Base-by-base conservation (phyloP, 1,284 basidiomycete genomes). In the Puccinia brachypodii region DNA sequence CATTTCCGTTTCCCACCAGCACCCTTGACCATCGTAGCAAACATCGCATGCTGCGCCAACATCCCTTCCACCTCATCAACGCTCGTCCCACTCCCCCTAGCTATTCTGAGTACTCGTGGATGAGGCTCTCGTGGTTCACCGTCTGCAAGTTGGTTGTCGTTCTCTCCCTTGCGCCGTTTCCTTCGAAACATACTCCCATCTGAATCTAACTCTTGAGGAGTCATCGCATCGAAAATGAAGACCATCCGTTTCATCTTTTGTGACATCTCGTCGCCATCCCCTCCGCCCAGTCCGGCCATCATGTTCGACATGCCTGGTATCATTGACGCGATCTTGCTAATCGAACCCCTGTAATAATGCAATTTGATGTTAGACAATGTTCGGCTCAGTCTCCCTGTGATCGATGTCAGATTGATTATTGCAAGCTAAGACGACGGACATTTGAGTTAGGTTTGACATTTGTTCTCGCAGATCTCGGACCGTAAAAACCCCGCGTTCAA, bases 211-310 rank as follows among this genome's bases (percentile, higher is more conserved):
- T 99, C 97, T 79, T 89, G 88, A 22, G 92, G 90, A 58, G 95
- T 94, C 96, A 99, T 99, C 85, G 94, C 95, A 87, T 99, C 96
- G 31, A 95, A 98, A 86, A 99, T 98, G 88, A 93, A 99, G 84
- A 98, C 93, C 94, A 99, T 96, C 83, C 95, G 92, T 88, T 98
- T 98, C 91, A 99, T 92, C 82, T 94, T 92, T 84, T 91, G 87
- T 3, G 86, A 84, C 0, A 93, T 92, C 50, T 94, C 94, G 85
- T 98, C 96, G 86, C 97, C 95, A 85, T 95, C 94, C 40, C 92
- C 92, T 56, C 94, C 95, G 58, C 86, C 85, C 73, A 80, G 74
- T 85, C 92, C 91, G 81, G 98, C 89, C 86, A 99, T 89, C 58
- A 94, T 94, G 83, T 93, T 92, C 22, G 94, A 93, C 84, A 99